Conservation (phyloP, 352 stramenopile species). For the Phytopythium aichiense region DNA sequence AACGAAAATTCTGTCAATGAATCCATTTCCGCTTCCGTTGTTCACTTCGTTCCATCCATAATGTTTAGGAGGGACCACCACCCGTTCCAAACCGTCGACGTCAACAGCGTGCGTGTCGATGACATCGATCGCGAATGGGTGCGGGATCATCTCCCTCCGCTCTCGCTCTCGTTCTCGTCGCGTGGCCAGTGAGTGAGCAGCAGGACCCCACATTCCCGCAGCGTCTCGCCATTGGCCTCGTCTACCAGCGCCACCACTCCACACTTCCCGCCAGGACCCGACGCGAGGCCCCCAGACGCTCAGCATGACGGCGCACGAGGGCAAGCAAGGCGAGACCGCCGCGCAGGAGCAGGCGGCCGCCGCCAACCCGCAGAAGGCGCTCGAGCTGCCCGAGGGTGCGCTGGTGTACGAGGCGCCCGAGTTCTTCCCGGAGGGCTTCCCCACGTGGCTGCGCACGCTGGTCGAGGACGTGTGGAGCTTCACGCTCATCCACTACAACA, state of each 20-base stretch:
- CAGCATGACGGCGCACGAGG: conserved; percentile 27
- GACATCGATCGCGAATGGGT: conserved; percentile 6
- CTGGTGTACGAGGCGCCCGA: conserved; percentile 43
- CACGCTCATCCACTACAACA: conserved; percentile 73
- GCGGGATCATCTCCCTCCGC: neutral
- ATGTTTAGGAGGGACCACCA: too few species aligned
- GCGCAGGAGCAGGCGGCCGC: conserved; percentile 8
- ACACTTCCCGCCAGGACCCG: neutral
- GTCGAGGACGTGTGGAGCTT: conserved; percentile 49
- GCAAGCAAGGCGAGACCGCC: neutral
- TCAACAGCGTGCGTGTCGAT: conserved; percentile 6
- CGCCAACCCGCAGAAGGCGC: conserved; percentile 5
- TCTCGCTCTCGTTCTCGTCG: neutral
- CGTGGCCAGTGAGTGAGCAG: neutral
- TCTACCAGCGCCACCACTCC: neutral
- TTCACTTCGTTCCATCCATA: too few species aligned
- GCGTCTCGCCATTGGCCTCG: neutral
- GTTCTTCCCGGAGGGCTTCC: conserved; percentile 38
- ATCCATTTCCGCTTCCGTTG: too few species aligned
- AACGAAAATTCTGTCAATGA: too few species aligned
- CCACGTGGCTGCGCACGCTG: conserved; percentile 37
- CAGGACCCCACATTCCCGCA: neutral
- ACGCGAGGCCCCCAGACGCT: neutral
- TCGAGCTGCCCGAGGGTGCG: conserved; percentile 9
- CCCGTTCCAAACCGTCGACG: conserved; percentile 3